Evolutionary conservation across 2,329 filamentous ascomycete species (phyloP), one percentile per base, ranked within the genome.

Genomic region (Fusarium praegraminearum): DNA sequence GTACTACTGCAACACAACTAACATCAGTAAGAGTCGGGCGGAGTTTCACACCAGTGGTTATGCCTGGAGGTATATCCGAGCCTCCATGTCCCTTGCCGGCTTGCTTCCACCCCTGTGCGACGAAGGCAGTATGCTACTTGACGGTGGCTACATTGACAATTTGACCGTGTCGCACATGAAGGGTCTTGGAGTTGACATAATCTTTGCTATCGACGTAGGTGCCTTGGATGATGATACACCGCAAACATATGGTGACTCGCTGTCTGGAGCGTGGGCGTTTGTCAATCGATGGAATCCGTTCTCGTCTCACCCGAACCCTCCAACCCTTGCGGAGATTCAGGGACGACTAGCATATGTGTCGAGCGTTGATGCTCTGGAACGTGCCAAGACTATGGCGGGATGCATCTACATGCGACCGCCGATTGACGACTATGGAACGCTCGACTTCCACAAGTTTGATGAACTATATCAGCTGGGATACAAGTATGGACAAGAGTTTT

Each of bases 1-100:
- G 73, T 99, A 93, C 78, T 99, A 99, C 82, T 99, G 97, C 86
- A 99, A 99, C 81, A 98, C 96, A 1, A 99, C 97, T 38, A 99
- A 98, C 79, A 98, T 99, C 81, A 97, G 92, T 82, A 97, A 97
- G 79, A 96, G 92, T 65, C 88, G 95, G 22, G 89, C 89, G 5
- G 96, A 99, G 78, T 94, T 97, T 71, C 96, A 99, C 80, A 98
- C 94, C 0, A 96, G 92, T 65, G 96, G 96, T 16, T 99, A 99
- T 76, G 95, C 96, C 0, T 99, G 96, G 96, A 89, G 97, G 43
- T 99, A 99, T 75, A 93, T 99, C 26, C 89, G 96, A 46, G 96
- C 96, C 1, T 97, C 94, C 13, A 99, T 99, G 96, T 97, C 94
- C 3, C 86, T 99, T 6, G 96, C 96, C 1, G 96, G 97, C 4